phyloP scores from a whole-genome alignment of 108 stramenopile genomes.

The Fragilaria radians region DNA sequence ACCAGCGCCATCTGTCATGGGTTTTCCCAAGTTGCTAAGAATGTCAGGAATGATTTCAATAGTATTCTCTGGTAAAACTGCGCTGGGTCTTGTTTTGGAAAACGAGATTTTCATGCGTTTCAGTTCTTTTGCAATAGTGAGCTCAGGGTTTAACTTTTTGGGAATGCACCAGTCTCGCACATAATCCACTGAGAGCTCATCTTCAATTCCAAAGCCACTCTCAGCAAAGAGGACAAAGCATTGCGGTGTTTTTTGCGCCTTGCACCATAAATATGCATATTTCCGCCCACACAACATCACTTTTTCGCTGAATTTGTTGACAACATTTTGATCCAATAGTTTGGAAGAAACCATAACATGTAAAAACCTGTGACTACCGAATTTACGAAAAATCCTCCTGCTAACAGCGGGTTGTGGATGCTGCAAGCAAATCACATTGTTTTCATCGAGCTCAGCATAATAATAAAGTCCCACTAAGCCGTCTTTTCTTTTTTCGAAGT shows the following conservation, averaged over 20 bases:
- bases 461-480: background rate
- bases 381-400: constrained; percentile 20
- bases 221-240: constrained; percentile 28
- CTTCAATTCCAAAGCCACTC: constrained; percentile 17
- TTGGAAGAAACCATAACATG: constrained; percentile 6
- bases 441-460: background rate
- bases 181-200: constrained; percentile 15
- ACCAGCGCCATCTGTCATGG: constrained; percentile 29
- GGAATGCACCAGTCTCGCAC: constrained; percentile 19
- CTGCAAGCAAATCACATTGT: background rate
- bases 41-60: constrained; percentile 19
- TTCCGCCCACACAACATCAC: constrained; percentile 13
- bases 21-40: background rate
- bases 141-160: constrained; percentile 4
- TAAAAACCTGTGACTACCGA: constrained; percentile 26
- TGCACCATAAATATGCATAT: constrained; percentile 23
- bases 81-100: constrained; percentile 15
- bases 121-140: constrained; percentile 18
- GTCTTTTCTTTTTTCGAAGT: too few species aligned
- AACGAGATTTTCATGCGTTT: constrained; percentile 30
- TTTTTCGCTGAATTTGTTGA: constrained; percentile 7
- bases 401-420: constrained; percentile 3
- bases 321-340: background rate
- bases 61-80: constrained; percentile 1
- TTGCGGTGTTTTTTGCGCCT: constrained; percentile 11